Evolutionary conservation across 768 basidiomycete species (phyloP).

Genomic region (Hortiboletus flavorubellus): DNA sequence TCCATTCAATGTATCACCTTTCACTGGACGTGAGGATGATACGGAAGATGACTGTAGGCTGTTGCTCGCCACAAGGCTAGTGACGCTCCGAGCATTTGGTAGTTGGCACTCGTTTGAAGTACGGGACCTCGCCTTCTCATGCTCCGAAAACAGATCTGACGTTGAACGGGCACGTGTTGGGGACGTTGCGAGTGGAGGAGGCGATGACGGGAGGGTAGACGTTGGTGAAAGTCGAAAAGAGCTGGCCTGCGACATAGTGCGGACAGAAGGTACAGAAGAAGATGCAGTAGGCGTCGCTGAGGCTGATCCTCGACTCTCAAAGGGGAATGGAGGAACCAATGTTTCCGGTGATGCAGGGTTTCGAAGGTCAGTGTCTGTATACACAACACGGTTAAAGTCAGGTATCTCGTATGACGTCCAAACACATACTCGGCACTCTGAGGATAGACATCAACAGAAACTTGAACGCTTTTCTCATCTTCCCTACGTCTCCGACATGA

Average conservation of each 20-base stretch:
- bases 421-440: conserved; percentile 39
- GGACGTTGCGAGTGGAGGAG: conserved; percentile 41
- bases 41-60: conserved; percentile 19
- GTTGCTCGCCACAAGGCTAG: conserved; percentile 21
- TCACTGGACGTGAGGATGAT: conserved; percentile 11
- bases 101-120: conserved; percentile 27
- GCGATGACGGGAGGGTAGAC: conserved; percentile 35
- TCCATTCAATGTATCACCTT: conserved; percentile 15
- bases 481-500: conserved; percentile 52
- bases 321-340: conserved; percentile 47
- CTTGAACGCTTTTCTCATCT: conserved; percentile 71
- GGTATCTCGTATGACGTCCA: neutral
- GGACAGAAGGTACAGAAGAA: conserved; percentile 36
- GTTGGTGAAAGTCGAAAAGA: conserved; percentile 31
- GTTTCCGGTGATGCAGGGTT: conserved; percentile 74
- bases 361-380: conserved; percentile 43
- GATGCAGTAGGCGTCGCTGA: conserved; percentile 53
- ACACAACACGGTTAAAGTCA: conserved; percentile 18
- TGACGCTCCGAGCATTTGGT: conserved; percentile 29
- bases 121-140: conserved; percentile 36
- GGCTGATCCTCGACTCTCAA: conserved; percentile 49
- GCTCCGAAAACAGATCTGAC: conserved; percentile 46
- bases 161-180: conserved; percentile 55
- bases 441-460: conserved; percentile 69
- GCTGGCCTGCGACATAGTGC: conserved; percentile 29